phyloP scores from a whole-genome alignment of 768 basidiomycete species.

The Termitomyces sp. region DNA sequence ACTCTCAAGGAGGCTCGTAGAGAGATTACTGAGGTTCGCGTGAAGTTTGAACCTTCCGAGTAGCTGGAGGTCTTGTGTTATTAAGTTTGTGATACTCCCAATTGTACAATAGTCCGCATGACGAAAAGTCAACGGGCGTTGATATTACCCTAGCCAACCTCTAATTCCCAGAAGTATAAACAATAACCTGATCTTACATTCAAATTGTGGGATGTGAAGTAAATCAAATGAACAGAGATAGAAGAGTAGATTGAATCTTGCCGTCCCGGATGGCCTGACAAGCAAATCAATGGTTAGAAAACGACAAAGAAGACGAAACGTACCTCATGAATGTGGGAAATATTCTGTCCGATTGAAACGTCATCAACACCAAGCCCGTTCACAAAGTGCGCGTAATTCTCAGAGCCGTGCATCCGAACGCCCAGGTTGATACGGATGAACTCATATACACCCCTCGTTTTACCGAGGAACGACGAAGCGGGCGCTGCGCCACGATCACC shows the following conservation, averaged over 20 bases:
- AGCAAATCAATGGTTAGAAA: background rate
- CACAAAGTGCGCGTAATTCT: conserved; percentile 48
- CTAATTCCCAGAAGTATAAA: background rate
- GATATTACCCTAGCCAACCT: background rate
- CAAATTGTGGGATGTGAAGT: background rate
- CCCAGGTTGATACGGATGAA: conserved; percentile 63
- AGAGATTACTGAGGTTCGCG: conserved; percentile 69
- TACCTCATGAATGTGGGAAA: conserved; percentile 71
- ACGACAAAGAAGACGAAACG: conserved; percentile 13
- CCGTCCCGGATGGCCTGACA: conserved; percentile 43
- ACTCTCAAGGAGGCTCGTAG: conserved; percentile 51
- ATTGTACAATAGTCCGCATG: conserved; percentile 5
- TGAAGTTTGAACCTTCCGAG: conserved; percentile 48
- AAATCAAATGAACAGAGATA: conserved; percentile 38
- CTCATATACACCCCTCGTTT: conserved; percentile 63
- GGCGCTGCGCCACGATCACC: conserved; percentile 59
- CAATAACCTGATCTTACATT: background rate
- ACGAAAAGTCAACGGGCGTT: background rate
- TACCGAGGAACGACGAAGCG: conserved; percentile 56
- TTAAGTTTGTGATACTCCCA: background rate
- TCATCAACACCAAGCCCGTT: conserved; percentile 44
- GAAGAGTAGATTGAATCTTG: conserved; percentile 54
- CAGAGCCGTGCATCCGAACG: conserved; percentile 71
- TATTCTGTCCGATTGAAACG: conserved; percentile 63
- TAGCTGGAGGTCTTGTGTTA: background rate